Percentiles rank a stretch among this genome's conserved stretches.
Conservation (phyloP, 495 filamentous ascomycete genomes). For the Sordaria brevicollis region DNA sequence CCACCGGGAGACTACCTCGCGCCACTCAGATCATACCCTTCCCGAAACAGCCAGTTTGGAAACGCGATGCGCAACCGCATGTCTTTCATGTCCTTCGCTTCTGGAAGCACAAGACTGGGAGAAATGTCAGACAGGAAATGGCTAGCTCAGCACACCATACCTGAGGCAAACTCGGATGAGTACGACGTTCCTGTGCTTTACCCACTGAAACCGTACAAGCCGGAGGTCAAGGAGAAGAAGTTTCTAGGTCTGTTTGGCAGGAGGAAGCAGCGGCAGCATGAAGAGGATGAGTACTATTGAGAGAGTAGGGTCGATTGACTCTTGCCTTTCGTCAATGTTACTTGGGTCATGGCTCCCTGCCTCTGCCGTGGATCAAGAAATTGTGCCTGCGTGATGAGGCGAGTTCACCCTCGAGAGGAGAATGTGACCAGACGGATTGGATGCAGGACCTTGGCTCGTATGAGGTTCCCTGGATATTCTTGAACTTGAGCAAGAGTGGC, state of each 20-base stretch:
- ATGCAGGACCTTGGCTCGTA: not conserved
- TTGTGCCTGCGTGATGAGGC: not conserved
- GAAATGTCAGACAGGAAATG: conserved; percentile 23
- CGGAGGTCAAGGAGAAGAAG: conserved; percentile 18
- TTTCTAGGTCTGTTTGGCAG: conserved; percentile 20
- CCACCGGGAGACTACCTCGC: not conserved
- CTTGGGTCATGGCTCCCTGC: not conserved
- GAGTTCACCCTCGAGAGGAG: not conserved
- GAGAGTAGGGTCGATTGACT: not conserved
- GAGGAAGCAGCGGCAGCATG: not conserved
- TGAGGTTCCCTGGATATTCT: not conserved
- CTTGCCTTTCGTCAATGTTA: not conserved
- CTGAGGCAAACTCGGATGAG: conserved; percentile 10
- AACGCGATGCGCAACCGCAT: conserved; percentile 10
- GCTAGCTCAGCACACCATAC: conserved; percentile 6
- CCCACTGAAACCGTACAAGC: conserved; percentile 19
- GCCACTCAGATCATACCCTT: not conserved
- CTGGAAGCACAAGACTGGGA: conserved; percentile 27
- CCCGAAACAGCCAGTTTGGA: not conserved
- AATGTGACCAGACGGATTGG: not conserved
- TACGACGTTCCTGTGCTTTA: conserved; percentile 21
- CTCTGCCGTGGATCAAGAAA: not conserved
- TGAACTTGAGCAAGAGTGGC: not conserved
- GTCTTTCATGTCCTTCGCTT: conserved; percentile 21
- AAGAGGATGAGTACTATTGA: not conserved